Evolutionary conservation across 1,284 basidiomycete genomes (phyloP).

Genomic region (Sporisorium graminicola): DNA sequence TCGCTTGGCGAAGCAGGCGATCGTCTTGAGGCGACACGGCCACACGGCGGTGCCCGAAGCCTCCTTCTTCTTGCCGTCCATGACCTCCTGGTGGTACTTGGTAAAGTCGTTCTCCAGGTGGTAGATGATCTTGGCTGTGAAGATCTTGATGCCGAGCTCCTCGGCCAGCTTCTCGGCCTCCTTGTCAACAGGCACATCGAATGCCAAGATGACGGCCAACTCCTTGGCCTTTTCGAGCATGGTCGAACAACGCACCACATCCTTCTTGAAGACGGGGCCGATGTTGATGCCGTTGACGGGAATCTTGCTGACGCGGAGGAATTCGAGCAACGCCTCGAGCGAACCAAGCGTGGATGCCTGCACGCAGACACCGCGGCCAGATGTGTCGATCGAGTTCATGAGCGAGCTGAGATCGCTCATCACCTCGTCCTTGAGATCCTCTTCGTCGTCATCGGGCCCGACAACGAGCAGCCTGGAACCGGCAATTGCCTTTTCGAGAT

Average conservation of each 20-base stretch:
- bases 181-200: conserved; percentile 91
- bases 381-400: conserved; percentile 91
- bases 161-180: conserved; percentile 92
- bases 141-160: conserved; percentile 91
- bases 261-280: conserved; percentile 95
- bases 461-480: conserved; percentile 93
- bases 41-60: conserved; percentile 95
- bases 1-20: conserved; percentile 93
- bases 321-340: conserved; percentile 94
- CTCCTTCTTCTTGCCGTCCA: conserved; percentile 90
- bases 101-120: conserved; percentile 98
- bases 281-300: conserved; percentile 91
- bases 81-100: conserved; percentile 92
- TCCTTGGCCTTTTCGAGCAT: conserved; percentile 98
- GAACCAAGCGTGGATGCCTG: conserved; percentile 98
- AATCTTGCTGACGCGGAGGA: conserved; percentile 94
- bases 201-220: conserved; percentile 93
- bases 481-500: conserved; percentile 98
- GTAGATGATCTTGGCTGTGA: conserved; percentile 99
- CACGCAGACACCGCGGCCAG: conserved; percentile 94
- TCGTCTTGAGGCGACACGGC: conserved; percentile 93
- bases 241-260: conserved; percentile 90
- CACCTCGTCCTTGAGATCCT: conserved; percentile 91
- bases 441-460: conserved; percentile 94
- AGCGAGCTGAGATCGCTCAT: conserved; percentile 95